Conservation (phyloP, 108 stramenopile species). For the Aureococcus anophagefferens region DNA sequence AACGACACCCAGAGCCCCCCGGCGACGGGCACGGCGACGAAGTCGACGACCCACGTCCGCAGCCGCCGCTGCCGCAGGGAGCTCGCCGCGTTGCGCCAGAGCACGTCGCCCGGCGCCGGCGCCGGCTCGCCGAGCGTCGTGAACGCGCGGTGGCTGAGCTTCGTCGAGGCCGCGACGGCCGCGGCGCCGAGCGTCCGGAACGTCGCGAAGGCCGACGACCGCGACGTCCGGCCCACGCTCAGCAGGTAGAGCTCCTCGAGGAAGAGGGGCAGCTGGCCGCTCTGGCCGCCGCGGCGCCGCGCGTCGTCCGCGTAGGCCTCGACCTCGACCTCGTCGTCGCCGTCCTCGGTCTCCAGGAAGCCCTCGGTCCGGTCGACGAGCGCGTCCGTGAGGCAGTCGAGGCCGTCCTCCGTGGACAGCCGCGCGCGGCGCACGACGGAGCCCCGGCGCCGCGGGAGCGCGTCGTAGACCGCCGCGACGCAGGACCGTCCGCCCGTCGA, state of each 20-base stretch:
- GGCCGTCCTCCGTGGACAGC: too few species aligned
- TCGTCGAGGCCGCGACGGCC: background rate
- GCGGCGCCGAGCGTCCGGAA: background rate
- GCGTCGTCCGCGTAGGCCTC: too few species aligned
- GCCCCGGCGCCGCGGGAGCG: too few species aligned
- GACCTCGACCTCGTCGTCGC: background rate
- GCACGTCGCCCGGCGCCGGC: background rate
- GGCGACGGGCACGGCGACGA: background rate
- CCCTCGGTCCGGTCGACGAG: background rate
- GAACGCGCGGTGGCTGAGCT: background rate
- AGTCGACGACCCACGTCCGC: background rate
- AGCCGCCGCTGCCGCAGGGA: background rate
- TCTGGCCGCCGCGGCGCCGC: background rate
- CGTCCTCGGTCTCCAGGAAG: background rate
- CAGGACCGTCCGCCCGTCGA: too few species aligned
- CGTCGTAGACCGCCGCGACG: too few species aligned
- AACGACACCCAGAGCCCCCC: background rate
- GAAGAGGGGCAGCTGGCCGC: background rate
- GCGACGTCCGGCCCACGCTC: background rate
- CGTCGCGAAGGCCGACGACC: slow-evolving; percentile 10
- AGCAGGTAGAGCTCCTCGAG: background rate
- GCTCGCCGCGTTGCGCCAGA: background rate
- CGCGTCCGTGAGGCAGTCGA: background rate
- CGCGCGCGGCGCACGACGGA: too few species aligned
- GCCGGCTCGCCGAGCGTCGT: slow-evolving; percentile 1